These are phyloP conservation scores for Pseudomonodictys pantanalensis DNA, from an alignment of 495 filamentous ascomycete species.

Conservation along the genomic window DNA sequence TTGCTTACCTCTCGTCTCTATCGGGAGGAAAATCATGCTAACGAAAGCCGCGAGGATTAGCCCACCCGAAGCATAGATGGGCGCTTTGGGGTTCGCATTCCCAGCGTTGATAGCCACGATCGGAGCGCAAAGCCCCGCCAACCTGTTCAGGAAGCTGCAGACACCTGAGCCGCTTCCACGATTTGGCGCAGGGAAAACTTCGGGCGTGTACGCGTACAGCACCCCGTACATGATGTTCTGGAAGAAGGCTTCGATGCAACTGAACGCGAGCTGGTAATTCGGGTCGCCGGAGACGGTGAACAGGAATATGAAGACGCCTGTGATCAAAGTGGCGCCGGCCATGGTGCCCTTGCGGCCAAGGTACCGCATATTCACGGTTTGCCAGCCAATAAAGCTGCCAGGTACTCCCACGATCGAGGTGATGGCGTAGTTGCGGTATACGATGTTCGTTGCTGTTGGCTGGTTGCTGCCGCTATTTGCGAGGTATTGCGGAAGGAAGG, in stretches of 20 bases:
- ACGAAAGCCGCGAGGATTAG: conserved; percentile 15
- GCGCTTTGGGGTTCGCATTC: conserved; percentile 12
- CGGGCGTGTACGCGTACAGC: conserved; percentile 56
- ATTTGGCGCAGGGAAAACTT: conserved; percentile 59
- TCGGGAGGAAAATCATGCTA: conserved; percentile 17
- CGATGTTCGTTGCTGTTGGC: conserved; percentile 45
- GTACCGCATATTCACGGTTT: conserved; percentile 56
- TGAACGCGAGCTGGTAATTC: conserved; percentile 52
- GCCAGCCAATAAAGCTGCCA: conserved; percentile 55
- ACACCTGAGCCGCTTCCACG: conserved; percentile 60
- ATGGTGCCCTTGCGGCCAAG: conserved; percentile 62
- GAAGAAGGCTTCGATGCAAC: conserved; percentile 56
- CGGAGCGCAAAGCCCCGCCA: conserved; percentile 57
- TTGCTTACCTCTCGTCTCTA: conserved; percentile 22
- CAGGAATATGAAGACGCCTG: conserved; percentile 57
- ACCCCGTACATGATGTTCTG: conserved; percentile 66
- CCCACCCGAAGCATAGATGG: conserved; percentile 16
- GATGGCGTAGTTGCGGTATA: conserved; percentile 62
- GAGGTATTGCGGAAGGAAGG: conserved; percentile 54
- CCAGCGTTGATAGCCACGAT: conserved; percentile 49
- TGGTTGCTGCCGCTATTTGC: conserved; percentile 41
- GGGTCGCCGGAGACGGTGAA: conserved; percentile 54
- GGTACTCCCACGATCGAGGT: conserved; percentile 57
- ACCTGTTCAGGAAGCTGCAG: conserved; percentile 55
- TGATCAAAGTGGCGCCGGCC: conserved; percentile 53